Percentiles rank a stretch among this genome's conserved stretches.
Conservation (phyloP, 805 yeast genomes). For the Starmerella ratchasimensis region DNA sequence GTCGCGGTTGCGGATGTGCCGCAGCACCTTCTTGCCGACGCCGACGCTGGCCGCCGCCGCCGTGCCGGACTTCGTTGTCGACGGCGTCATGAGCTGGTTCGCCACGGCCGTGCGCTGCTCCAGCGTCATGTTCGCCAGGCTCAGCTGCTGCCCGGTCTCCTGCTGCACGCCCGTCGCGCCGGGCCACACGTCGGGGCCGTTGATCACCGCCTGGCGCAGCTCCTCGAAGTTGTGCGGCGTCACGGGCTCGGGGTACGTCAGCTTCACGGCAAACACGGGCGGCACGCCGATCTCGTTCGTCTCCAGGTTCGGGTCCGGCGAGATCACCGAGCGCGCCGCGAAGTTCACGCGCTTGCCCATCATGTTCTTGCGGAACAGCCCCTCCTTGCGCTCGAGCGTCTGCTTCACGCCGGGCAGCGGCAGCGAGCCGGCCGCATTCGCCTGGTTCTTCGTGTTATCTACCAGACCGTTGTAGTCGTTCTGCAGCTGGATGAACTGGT, state of each 20-base stretch:
- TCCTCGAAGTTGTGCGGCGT: constrained; percentile 83
- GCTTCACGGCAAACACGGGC: constrained; percentile 89
- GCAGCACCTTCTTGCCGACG: constrained; percentile 78
- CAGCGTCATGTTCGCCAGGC: constrained; percentile 72
- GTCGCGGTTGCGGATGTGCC: constrained; percentile 91
- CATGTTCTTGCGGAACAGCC: constrained; percentile 91
- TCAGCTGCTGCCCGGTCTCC: constrained; percentile 78
- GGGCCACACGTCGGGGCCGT: constrained; percentile 98
- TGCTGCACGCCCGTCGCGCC: constrained; percentile 94
- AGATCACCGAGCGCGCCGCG: constrained; percentile 97
- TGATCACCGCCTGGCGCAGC: constrained; percentile 84
- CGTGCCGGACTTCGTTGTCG: constrained; percentile 9
- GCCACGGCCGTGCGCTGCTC: constrained; percentile 95
- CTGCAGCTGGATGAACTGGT: constrained; percentile 86
- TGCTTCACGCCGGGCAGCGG: constrained; percentile 95
- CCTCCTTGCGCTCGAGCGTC: constrained; percentile 96
- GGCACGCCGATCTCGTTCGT: constrained; percentile 98
- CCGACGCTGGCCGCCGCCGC: constrained; percentile 9
- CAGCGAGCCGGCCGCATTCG: constrained; percentile 47
- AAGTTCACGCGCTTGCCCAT: constrained; percentile 99
- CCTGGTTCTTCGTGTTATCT: constrained; percentile 81
- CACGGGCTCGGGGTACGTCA: constrained; percentile 97
- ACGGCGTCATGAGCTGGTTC: constrained; percentile 82
- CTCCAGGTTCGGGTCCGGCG: constrained; percentile 97
- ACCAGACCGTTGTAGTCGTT: constrained; percentile 89